Percentiles rank a stretch among this genome's conserved stretches.
phyloP scores from a whole-genome alignment of 768 basidiomycete species.

The Candolleomyces aberdarensis region DNA sequence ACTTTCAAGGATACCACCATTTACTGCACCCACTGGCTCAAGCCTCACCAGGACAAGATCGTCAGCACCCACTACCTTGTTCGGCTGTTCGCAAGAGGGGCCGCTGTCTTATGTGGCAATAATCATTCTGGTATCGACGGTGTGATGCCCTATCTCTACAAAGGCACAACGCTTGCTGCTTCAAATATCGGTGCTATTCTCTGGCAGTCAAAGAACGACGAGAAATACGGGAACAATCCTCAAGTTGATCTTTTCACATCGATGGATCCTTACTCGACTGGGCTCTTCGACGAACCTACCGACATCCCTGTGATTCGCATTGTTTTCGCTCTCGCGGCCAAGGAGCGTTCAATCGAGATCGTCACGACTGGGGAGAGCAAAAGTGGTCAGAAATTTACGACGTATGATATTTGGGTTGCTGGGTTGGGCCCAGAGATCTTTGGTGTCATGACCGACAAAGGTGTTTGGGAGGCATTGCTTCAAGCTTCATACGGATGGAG shows the following conservation, averaged over 20 bases:
- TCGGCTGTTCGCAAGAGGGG: background rate
- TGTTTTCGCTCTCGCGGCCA: background rate
- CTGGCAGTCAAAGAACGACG: background rate
- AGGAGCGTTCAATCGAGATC: background rate
- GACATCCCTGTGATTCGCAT: background rate
- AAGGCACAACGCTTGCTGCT: background rate
- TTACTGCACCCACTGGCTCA: background rate
- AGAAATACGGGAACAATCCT: background rate
- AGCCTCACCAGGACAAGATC: background rate
- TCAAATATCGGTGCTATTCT: background rate
- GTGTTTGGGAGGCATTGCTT: constrained; percentile 16
- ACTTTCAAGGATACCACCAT: background rate
- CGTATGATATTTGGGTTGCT: background rate
- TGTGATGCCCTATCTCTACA: background rate
- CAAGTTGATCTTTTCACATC: background rate
- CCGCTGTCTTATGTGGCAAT: background rate
- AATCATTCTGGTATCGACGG: background rate
- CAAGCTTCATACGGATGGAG: background rate
- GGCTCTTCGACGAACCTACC: background rate
- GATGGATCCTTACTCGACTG: background rate
- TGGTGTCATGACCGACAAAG: constrained; percentile 7
- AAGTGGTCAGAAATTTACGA: background rate
- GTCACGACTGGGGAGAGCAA: background rate
- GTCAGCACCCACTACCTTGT: background rate
- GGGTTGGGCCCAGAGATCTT: background rate